Conservation (phyloP, 2,329 filamentous ascomycete species). For the Colletotrichum gloeosporioides region DNA sequence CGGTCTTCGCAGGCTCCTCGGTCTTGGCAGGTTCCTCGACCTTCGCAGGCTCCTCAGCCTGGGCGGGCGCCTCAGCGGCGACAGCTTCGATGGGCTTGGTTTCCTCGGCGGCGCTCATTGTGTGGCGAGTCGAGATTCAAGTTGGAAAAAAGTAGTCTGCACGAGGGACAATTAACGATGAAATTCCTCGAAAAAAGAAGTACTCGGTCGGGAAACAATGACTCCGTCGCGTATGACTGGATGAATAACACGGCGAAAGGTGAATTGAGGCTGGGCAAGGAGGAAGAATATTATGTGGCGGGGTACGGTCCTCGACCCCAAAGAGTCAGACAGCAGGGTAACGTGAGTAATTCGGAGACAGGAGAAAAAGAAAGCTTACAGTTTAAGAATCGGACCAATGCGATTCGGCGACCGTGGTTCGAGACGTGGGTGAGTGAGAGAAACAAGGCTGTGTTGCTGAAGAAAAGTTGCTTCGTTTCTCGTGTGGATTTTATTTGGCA, state of each 20-base stretch:
- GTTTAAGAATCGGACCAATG: neutral
- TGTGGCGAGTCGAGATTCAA: slow-evolving; percentile 13
- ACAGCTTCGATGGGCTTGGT: slow-evolving; percentile 44
- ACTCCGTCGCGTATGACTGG: neutral
- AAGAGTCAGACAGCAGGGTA: neutral
- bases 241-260: neutral
- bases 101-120: slow-evolving; percentile 46
- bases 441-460: neutral
- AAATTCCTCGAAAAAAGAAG: neutral
- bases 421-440: neutral
- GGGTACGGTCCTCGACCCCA: slow-evolving; percentile 4
- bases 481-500: neutral
- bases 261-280: neutral
- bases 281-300: slow-evolving; percentile 9
- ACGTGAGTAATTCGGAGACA: slow-evolving; percentile 14
- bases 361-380: neutral
- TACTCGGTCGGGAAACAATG: neutral
- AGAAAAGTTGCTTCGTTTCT: neutral
- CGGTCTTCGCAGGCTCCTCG: slow-evolving; percentile 28
- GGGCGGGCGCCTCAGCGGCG: slow-evolving; percentile 26
- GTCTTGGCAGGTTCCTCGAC: slow-evolving; percentile 28
- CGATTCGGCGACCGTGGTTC: neutral
- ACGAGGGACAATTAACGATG: neutral
- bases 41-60: slow-evolving; percentile 28
- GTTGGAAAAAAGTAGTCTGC: neutral